Base-by-base conservation (phyloP, 2,329 filamentous ascomycete genomes). In the Septoria linicola region DNA sequence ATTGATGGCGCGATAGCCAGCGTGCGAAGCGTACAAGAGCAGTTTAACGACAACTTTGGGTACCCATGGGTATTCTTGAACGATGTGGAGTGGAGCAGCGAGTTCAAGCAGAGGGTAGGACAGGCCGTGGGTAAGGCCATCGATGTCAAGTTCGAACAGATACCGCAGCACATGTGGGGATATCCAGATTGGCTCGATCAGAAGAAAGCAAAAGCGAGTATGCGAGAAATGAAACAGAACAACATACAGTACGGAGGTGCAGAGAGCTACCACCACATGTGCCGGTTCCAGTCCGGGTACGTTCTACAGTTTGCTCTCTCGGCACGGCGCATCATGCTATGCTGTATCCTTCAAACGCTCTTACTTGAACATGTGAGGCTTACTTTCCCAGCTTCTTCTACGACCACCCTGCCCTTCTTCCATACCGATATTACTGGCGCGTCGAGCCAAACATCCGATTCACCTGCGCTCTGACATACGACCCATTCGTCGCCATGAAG, bases 371-470 rank as follows among this genome's bases (percentile, higher is more conserved):
- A 27, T 5, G 5, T 27, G 23, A 5, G 10, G 10, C 23, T 27
- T 10, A 27, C 10, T 27, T 27, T 5, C 23, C 23, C 23, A 27
- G 70, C 3, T 69, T 69, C 54, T 72, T 72, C 62, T 71, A 71
- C 59, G 60, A 64, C 14, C 69, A 57, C 69, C 76, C 57, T 59
- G 67, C 59, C 62, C 71, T 59, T 66, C 68, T 30, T 58, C 58
- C 73, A 19, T 82, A 80, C 56, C 75, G 81, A 48, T 84, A 76
- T 74, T 83, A 81, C 63, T 82, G 80, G 80, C 74, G 76, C 56
- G 74, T 84, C 8, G 79, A 83, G 59, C 80, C 81, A 41, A 79
- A 80, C 49, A 80, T 79, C 4, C 72, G 78, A 37, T 80, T 80
- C 58, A 75, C 73, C 51, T 80, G 79, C 54, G 70, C 80, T 47